These are phyloP conservation scores for Coemansia sp. DNA, from an alignment of 192 early-diverging fungal species.

Conservation along the genomic window DNA sequence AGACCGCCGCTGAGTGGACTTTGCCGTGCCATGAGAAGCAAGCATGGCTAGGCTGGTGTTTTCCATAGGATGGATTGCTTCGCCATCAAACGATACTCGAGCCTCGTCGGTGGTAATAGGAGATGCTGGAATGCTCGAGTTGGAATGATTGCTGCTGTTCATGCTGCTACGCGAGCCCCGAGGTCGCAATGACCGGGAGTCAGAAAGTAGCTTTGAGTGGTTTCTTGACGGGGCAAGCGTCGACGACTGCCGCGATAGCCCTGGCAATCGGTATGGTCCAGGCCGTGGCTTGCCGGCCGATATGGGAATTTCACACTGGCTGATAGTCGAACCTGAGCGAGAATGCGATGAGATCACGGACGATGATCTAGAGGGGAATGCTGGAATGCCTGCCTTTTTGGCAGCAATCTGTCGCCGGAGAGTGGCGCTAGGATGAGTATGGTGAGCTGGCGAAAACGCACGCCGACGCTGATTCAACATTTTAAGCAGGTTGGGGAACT, in stretches of 20 bases:
- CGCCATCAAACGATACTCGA: constrained; percentile 47
- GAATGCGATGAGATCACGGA: constrained; percentile 18
- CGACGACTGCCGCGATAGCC: constrained; percentile 10
- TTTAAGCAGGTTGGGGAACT: constrained; percentile 15
- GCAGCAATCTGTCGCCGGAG: constrained; percentile 36
- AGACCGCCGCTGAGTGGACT: constrained; percentile 10
- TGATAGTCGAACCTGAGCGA: constrained; percentile 6
- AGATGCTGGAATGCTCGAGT: constrained; percentile 26
- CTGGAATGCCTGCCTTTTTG: constrained; percentile 25
- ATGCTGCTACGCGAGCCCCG: constrained; percentile 32
- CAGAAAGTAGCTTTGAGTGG: constrained; percentile 18
- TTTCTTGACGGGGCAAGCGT: constrained; percentile 6
- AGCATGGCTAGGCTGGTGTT: constrained; percentile 25
- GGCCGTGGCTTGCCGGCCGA: constrained; percentile 14
- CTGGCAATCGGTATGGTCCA: constrained; percentile 25
- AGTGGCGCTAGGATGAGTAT: constrained; percentile 20
- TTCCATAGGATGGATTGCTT: constrained; percentile 19
- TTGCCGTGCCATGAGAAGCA: constrained; percentile 15
- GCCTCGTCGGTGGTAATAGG: constrained; percentile 24
- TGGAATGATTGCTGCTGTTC: constrained; percentile 17
- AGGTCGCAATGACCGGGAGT: constrained; percentile 14
- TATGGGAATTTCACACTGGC: constrained; percentile 6
- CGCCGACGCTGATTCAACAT: constrained; percentile 27
- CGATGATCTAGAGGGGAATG: constrained; percentile 30
- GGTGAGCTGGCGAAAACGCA: constrained; percentile 13